phyloP scores from a whole-genome alignment of 2,329 filamentous ascomycete genomes.

The Fonsecaea multimorphosa region DNA sequence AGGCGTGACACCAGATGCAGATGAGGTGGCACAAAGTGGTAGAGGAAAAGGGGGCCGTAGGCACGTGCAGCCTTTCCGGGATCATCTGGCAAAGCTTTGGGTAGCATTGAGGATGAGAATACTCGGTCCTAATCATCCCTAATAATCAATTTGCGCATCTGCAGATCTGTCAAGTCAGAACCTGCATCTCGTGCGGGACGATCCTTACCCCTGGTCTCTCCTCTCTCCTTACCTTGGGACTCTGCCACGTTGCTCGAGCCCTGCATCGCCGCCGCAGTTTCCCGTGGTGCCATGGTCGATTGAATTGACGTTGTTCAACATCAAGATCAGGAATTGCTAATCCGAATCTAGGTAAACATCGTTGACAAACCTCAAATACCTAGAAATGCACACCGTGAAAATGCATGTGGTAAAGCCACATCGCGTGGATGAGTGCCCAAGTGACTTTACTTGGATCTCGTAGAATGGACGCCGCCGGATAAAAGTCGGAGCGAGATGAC shows the following conservation, averaged over 20 bases:
- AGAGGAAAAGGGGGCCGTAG: not conserved
- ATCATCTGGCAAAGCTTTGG: conserved; percentile 4
- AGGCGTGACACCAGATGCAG: conserved; percentile 1
- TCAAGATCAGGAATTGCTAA: not conserved
- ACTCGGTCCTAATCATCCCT: not conserved
- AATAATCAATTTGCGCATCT: conserved; percentile 15
- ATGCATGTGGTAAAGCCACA: too few relatives aligned
- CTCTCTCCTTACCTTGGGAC: not conserved
- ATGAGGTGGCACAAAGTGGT: not conserved
- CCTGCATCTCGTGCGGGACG: conserved; percentile 1
- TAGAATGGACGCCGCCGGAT: not conserved
- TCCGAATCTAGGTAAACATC: not conserved
- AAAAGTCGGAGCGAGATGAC: conserved; percentile 12
- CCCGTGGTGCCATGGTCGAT: not conserved
- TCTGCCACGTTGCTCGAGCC: not conserved
- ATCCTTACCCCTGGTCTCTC: conserved; percentile 4
- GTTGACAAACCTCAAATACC: not conserved
- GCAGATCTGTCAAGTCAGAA: conserved; percentile 9
- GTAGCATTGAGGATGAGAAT: not conserved
- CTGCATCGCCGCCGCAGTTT: not conserved
- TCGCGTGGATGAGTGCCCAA: not conserved
- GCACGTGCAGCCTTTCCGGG: conserved; percentile 13
- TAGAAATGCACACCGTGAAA: too few relatives aligned
- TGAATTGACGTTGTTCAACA: not conserved
- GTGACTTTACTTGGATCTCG: too few relatives aligned